Conservation (phyloP, 2,329 filamentous ascomycete species). For the Pseudogymnoascus sp. region DNA sequence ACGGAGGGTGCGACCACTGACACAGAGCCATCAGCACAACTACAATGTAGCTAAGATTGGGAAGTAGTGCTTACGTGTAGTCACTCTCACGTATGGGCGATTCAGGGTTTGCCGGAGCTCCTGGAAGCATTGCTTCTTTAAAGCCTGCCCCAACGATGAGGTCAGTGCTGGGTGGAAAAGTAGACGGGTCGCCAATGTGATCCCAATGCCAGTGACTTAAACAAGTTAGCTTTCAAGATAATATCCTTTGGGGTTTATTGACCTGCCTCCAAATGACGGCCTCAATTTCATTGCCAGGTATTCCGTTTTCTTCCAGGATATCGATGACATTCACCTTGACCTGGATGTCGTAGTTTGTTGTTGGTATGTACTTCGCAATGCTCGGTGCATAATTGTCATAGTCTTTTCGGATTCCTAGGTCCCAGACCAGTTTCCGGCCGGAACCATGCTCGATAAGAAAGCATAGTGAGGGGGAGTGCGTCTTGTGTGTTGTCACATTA, state of each 20-base stretch:
- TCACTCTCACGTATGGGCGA: constrained; percentile 32
- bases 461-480: constrained; percentile 7
- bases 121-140: constrained; percentile 38
- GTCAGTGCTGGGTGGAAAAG: constrained; percentile 39
- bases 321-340: constrained; percentile 26
- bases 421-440: constrained; percentile 24
- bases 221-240: not conserved
- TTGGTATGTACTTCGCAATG: constrained; percentile 19
- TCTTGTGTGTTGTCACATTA: constrained; percentile 1
- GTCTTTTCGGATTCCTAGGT: constrained; percentile 28
- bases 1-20: constrained; percentile 22
- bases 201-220: constrained; percentile 44
- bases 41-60: not conserved
- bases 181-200: constrained; percentile 43
- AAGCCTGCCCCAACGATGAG: constrained; percentile 48
- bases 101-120: constrained; percentile 36
- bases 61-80: constrained; percentile 20
- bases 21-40: not conserved
- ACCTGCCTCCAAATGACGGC: constrained; percentile 28
- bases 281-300: constrained; percentile 29
- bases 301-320: constrained; percentile 30
- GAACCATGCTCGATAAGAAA: constrained; percentile 18
- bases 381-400: constrained; percentile 25
- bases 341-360: constrained; percentile 20
- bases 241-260: not conserved